Base-by-base conservation (phyloP, 1,284 basidiomycete species). In the Cryptococcus sp. region DNA sequence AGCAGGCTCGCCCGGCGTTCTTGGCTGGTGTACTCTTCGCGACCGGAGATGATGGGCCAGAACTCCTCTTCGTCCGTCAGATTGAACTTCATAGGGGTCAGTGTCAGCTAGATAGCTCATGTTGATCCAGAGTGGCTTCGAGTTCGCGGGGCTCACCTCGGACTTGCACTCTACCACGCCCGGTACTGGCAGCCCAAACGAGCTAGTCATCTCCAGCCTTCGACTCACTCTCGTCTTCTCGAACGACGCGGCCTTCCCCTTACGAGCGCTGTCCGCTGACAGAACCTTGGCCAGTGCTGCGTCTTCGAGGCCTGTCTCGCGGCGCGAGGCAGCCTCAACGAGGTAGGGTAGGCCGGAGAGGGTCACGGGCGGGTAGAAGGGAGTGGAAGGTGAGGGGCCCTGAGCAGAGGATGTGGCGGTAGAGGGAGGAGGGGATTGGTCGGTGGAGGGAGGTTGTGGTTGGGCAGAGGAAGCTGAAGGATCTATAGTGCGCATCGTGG, bases 1-100 rank as follows among this genome's bases (percentile, higher is more conserved):
- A 53, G 11, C 33, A 62, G 47, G 44, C 62, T 61, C 12, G 18
- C 45, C 23, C 58, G 37, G 20, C 59, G 23, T 12, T 52, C 20
- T n/a, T 33, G 40, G 24, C 50, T 55, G 16, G 55, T 58, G 20
- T 45, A 21, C n/a, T 55, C 57, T 45, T 68, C 61, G 12, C 63
- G 51, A 7, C 55, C 51, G 5, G 63, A 61, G n/a, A 66, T 65
- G 54, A 67, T 61, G 2, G 58, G 58, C 65, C 67, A 68, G 45
- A 68, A 65, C 42, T 68, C 66, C 39, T 64, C 62, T 46, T 65
- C 59, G 24, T 66, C 59, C 4, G 47, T 63, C 2, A 66, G 43
- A 4, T 62, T 61, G 51, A 66, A 68, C 64, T 68, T 21, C 15
- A 15, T n/a, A 20, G 18, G 2, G 23, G 5, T 21, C 15, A 20